A percentile compares a stretch with the other conserved stretches of the same genome.
Conservation (phyloP, 176 grass and related monocot species). For the Dactylis glomerata region DNA sequence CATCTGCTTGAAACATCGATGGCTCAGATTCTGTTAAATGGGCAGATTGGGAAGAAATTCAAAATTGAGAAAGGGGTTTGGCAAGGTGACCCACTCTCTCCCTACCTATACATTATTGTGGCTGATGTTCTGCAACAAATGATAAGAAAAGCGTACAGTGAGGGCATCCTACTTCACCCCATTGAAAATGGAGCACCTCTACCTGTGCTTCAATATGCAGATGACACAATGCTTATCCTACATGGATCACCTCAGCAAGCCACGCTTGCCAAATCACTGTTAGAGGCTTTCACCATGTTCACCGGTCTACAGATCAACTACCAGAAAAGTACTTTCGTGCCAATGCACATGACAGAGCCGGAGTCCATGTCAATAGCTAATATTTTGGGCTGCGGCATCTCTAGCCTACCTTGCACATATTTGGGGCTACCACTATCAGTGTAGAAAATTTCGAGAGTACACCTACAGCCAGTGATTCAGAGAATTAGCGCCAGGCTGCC, state of each 20-base stretch:
- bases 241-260: rapidly evolving
- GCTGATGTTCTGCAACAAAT: not conserved
- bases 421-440: not conserved
- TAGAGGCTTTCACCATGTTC: not conserved
- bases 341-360: not conserved
- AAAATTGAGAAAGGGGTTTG: not conserved
- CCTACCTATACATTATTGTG: rapidly evolving
- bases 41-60: not conserved
- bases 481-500: rapidly evolving
- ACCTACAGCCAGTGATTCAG: not conserved
- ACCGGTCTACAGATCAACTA: not conserved
- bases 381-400: no score
- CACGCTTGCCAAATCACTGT: no score
- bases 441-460: rapidly evolving
- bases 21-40: not conserved
- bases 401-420: no score
- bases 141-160: not conserved
- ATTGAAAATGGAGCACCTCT: not conserved
- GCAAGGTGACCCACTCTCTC: not conserved
- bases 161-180: rapidly evolving
- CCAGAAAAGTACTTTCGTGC: not conserved
- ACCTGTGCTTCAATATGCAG: not conserved
- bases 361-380: no score
- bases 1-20: rapidly evolving
- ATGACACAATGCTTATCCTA: not conserved